Evolutionary conservation across 495 filamentous ascomycete genomes (phyloP), one percentile per base, ranked within the genome.

Genomic region (Sordaria brevicollis): DNA sequence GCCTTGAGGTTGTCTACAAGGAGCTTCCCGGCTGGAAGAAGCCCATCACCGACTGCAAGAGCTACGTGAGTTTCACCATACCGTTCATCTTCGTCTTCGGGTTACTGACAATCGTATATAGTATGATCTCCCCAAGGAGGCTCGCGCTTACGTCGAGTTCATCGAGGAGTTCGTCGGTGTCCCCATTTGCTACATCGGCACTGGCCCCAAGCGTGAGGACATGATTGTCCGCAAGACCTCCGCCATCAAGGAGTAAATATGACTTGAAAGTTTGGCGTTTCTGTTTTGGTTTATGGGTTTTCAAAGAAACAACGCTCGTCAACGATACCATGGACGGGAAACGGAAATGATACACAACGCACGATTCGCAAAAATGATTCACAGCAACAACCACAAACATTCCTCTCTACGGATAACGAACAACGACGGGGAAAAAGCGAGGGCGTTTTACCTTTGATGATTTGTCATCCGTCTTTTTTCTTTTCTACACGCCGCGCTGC

Each of bases 11-110:
- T 6, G 83, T 88, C 39, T 97, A 96, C 79, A 84, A 89, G 71
- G 91, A 88, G 65, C 79, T 96, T 69, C 86, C 88, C 29, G 93
- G 93, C 43, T 97, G 94, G 94, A 85, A 91, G 73, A 84, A 77
- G 70, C 85, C 86, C 36, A 96, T 90, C 11, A 91, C 77, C 4
- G 68, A 74, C 9, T 74, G 72, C 49, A 78, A 77, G 75, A 77
- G 31, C 49, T 79, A 72, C 41, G 77, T 76, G 67, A 33, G 75
- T 67, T 11, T 41, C 3, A 29, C 2, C 21, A 11, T 13, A 25
- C 5, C 1, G 10, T 37, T 29, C 7, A 15, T 54, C 1, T 15
- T 25, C 3, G 21, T 49, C 21, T 36, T 25, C 35, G 11, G 11
- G 29, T 39, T 49, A 36, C 73, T 77, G 57, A 77, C 69, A 17